A percentile compares a stretch with the other conserved stretches of the same genome.
These are phyloP conservation scores for Leccinum subfulvum DNA, from an alignment of 1,284 basidiomycete genomes.

Conservation along the genomic window DNA sequence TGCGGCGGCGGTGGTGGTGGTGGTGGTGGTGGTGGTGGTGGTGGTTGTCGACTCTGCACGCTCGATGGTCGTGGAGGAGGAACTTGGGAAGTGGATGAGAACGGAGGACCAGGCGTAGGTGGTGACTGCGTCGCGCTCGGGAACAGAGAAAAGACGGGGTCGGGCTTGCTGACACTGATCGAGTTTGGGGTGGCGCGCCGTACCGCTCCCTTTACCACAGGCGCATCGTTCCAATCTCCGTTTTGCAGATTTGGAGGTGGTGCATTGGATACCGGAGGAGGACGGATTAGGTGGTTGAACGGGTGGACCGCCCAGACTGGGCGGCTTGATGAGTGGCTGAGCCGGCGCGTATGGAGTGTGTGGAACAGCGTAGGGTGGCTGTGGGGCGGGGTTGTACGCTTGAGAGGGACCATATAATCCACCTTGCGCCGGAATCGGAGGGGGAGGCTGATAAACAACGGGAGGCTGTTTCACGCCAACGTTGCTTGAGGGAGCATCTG, in stretches of 20 bases:
- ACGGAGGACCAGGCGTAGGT: constrained; percentile 43
- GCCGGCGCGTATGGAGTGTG: constrained; percentile 36
- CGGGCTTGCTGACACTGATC: constrained; percentile 50
- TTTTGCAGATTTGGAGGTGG: constrained; percentile 61
- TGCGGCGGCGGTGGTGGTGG: constrained; percentile 31
- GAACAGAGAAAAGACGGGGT: constrained; percentile 87
- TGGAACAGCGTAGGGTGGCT: constrained; percentile 28
- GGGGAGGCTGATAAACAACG: constrained; percentile 2
- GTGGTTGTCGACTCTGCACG: constrained; percentile 45
- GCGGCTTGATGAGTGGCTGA: constrained; percentile 16
- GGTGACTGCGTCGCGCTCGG: constrained; percentile 64
- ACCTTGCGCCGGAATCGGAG: constrained; percentile 15
- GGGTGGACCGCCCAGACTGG: constrained; percentile 20
- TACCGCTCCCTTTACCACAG: constrained; percentile 40
- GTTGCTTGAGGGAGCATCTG: constrained; percentile 26
- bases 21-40: constrained; percentile 37
- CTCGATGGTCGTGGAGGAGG: constrained; percentile 67
- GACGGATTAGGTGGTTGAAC: constrained; percentile 20
- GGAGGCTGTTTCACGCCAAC: constrained; percentile 15
- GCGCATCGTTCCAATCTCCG: constrained; percentile 92
- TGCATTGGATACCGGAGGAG: constrained; percentile 22
- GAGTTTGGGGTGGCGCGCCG: constrained; percentile 53
- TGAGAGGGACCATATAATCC: constrained; percentile 15
- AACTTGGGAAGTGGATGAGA: constrained; percentile 30
- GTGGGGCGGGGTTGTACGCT: constrained; percentile 4